Base-by-base conservation (phyloP, 345 rosid genomes). In the Noccaea caerulescens region DNA sequence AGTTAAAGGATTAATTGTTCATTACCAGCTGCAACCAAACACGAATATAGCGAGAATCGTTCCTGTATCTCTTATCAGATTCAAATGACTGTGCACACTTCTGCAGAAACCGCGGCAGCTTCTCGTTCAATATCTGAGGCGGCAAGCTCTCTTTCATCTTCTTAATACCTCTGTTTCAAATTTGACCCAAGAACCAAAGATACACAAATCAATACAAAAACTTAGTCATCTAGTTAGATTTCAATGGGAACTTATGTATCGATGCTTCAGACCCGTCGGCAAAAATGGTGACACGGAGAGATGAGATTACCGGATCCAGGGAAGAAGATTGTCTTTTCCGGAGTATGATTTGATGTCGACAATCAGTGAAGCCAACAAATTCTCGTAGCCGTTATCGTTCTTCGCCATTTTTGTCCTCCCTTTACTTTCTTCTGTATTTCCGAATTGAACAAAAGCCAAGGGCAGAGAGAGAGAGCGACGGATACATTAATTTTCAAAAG, bases 11-110 rank as follows among this genome's bases (percentile, higher is more conserved):
- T 34, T 8, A 41, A 56, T 33, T 5, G 47, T 20, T 6, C 13
- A 23, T 73, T 86, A 91, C 97, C 94, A 93, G 84, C 77, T 87
- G 88, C 66, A 93, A 75, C 98, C 98, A 93, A 63, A 93, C 88
- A 56, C 94, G 96, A 68, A 93, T 71, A 72, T 89, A 93, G 2
- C 98, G 96, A 30, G 80, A 75, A 78, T 91, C 98, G 70, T 93
- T 84, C 60, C 71, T 72, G 68, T 91, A 91, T 69, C 90, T 88
- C 9, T 87, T 81, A 72, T 93, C 96, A 25, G 90, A 79, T 68
- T 87, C 84, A 76, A 93, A 91, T 0, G 84, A 72, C 80, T 81
- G 87, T 7, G 88, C 75, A 62, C 98, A 91, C 78, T 85, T 91
- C 76, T 93, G 96, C 50, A 91, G 63, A 70, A 93, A 93, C 45